phyloP scores from a whole-genome alignment of 192 early-diverging fungal species.

The Lunasporangiospora selenospora region DNA sequence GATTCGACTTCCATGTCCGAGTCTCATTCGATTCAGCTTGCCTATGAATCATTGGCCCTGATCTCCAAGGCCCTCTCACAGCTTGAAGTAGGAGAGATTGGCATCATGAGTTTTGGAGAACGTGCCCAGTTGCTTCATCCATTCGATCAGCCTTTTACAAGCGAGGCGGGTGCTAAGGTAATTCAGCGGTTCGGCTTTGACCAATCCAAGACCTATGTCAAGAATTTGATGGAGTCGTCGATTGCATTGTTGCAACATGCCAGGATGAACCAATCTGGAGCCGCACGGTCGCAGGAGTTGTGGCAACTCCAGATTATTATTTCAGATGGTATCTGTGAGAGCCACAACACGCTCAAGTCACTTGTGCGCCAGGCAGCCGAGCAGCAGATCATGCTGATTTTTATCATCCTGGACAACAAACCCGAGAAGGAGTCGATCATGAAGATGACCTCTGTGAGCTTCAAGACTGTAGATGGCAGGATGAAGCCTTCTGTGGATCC shows the following conservation, averaged over 20 bases:
- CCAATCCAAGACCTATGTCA: conserved; percentile 89
- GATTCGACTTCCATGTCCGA: conserved; percentile 98
- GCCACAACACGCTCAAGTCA: conserved; percentile 83
- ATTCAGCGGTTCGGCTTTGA: conserved; percentile 91
- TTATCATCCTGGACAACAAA: conserved; percentile 93
- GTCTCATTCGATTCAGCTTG: conserved; percentile 86
- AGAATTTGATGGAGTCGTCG: conserved; percentile 85
- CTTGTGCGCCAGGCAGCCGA: conserved; percentile 88
- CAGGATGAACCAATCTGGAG: conserved; percentile 51
- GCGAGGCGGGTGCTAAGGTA: conserved; percentile 89
- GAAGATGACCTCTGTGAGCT: conserved; percentile 89
- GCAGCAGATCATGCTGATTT: conserved; percentile 91
- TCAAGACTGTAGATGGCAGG: conserved; percentile 67
- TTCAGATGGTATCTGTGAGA: conserved; percentile 97
- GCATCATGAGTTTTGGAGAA: conserved; percentile 93
- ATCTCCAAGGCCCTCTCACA: conserved; percentile 93
- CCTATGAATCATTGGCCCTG: conserved; percentile 92
- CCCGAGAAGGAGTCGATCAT: conserved; percentile 85
- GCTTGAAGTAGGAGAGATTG: conserved; percentile 94
- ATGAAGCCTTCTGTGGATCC: conserved; percentile 73
- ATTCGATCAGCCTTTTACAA: conserved; percentile 91
- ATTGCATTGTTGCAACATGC: conserved; percentile 81
- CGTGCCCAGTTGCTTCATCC: conserved; percentile 88
- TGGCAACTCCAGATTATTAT: conserved; percentile 98
- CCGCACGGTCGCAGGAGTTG: conserved; percentile 66